A percentile compares a stretch with the other conserved stretches of the same genome.
Conservation (phyloP, 2,329 filamentous ascomycete species). For the Colletotrichum chrysophilum region DNA sequence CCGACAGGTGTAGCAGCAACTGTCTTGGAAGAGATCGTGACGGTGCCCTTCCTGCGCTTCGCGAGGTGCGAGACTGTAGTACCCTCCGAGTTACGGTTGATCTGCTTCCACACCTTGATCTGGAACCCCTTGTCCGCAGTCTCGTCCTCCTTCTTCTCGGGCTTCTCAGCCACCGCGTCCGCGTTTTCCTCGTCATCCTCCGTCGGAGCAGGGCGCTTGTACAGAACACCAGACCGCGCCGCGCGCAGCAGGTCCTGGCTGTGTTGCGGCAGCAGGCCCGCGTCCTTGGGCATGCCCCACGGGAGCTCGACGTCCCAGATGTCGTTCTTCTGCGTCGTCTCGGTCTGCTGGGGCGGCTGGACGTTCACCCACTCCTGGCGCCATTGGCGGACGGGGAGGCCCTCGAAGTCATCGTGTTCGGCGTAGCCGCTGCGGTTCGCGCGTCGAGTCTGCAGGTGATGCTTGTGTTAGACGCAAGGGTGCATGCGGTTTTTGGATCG, state of each 20-base stretch:
- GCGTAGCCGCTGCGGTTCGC: conserved; percentile 61
- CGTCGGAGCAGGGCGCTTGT: conserved; percentile 70
- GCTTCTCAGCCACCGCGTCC: conserved; percentile 54
- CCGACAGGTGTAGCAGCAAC: conserved; percentile 47
- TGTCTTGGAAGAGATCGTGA: conserved; percentile 61
- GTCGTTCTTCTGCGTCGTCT: conserved; percentile 68
- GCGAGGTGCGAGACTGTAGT: conserved; percentile 60
- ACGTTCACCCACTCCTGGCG: conserved; percentile 73
- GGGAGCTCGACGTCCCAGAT: conserved; percentile 79
- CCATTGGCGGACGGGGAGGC: conserved; percentile 91
- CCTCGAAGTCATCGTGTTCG: conserved; percentile 68
- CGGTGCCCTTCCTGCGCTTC: conserved; percentile 64
- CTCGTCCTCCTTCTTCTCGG: conserved; percentile 69
- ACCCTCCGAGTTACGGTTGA: conserved; percentile 63
- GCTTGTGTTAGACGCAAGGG: conserved; percentile 22
- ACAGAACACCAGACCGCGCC: conserved; percentile 77
- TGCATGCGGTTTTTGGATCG: conserved; percentile 25
- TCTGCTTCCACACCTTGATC: conserved; percentile 66
- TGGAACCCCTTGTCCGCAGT: conserved; percentile 57
- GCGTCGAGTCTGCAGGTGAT: conserved; percentile 54
- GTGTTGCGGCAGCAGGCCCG: conserved; percentile 75
- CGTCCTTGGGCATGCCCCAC: conserved; percentile 84
- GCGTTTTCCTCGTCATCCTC: conserved; percentile 65
- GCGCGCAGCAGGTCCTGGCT: conserved; percentile 84
- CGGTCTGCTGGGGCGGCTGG: conserved; percentile 68